Evolutionary conservation across 805 yeast species (phyloP), one percentile per base, ranked within the genome.

Genomic region (Candida chauliodis): DNA sequence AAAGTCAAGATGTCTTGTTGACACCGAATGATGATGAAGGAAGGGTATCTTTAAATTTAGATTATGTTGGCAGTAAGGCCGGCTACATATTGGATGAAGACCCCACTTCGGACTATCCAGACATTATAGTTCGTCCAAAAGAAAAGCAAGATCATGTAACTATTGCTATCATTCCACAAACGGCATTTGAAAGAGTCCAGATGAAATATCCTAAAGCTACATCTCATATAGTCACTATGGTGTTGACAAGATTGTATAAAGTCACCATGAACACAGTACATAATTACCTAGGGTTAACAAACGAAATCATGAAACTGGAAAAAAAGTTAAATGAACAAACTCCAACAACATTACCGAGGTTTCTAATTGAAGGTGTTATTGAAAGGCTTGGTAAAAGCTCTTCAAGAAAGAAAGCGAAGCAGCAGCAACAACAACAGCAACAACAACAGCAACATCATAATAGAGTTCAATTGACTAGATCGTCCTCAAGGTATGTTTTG

Each of bases 221-320:
- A 0, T 86, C 96, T 0, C 96, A 90, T 58, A 90, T 93, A 21
- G 91, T 91, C 10, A 96, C 95, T 50, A 89, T 91, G 78, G 87
- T 91, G 17, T 63, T 91, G 40, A 82, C 95, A 1, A 75, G 95
- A 45, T 70, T 93, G 37, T 87, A 88, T 55, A 76, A 95, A 48
- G 96, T 93, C 7, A 91, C 98, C 0, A 80, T 91, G 59, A 90
- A 86, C 53, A 86, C 97, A 0, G 86, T 93, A 8, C 93, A 90
- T 56, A 75, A 78, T 45, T 93, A 91, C 56, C 66, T 91, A 34
- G 96, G 95, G 0, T 62, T 91, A 16, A 88, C 97, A 0, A 66
- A 75, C 14, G 96, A 89, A 50, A 79, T 91, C 21, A 74, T 85
- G 51, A 78, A 81, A 39, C 80, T 91, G 13, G 99, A 91, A 53